Conservation (phyloP, 208 protist species). For the Acanthamoeba triangularis region DNA sequence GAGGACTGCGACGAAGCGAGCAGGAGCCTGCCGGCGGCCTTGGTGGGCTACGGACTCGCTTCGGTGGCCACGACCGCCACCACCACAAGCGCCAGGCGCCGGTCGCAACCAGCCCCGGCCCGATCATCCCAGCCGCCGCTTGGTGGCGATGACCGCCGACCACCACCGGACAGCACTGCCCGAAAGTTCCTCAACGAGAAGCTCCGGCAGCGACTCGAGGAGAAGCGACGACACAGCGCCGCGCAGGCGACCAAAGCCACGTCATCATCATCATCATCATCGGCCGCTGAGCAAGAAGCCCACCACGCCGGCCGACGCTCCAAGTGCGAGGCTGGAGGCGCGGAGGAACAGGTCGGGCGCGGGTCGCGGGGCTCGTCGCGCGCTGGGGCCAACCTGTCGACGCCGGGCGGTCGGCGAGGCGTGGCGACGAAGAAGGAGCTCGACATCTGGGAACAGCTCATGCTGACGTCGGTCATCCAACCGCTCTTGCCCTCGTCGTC, state of each 20-base stretch:
- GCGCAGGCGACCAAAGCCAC: background rate
- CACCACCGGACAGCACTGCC: background rate
- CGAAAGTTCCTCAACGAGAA: background rate
- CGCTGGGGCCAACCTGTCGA: background rate
- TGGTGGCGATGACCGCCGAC: too few species aligned
- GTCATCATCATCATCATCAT: too few species aligned
- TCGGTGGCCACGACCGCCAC: too few species aligned
- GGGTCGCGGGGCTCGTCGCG: background rate
- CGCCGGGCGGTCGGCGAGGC: background rate
- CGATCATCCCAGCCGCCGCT: too few species aligned
- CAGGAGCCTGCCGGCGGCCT: too few species aligned
- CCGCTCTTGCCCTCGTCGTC: background rate
- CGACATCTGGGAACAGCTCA: constrained; percentile 4
- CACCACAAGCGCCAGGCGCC: too few species aligned
- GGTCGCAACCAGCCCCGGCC: too few species aligned
- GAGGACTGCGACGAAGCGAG: background rate
- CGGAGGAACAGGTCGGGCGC: background rate
- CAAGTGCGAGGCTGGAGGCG: background rate
- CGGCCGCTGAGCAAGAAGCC: background rate
- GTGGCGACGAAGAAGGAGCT: background rate
- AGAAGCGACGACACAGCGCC: background rate
- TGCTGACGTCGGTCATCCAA: constrained; percentile 4
- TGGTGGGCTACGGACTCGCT: too few species aligned
- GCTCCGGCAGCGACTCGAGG: background rate
- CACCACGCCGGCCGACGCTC: too few species aligned